Conservation (phyloP, 306 rosid species). For the Sechiopsis laciniata region DNA sequence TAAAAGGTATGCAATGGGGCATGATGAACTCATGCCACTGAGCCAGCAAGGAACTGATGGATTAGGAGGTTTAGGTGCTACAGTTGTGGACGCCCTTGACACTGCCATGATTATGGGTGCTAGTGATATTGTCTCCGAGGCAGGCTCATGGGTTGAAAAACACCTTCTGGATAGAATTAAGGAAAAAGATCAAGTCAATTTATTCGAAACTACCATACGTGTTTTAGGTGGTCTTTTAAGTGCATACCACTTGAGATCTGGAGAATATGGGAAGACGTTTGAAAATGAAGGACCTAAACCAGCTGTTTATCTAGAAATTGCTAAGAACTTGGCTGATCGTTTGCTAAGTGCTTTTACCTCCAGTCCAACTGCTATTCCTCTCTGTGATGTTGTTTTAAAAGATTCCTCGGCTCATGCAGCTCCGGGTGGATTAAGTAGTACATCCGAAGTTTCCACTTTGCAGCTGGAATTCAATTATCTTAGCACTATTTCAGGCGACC, state of each 20-base stretch:
- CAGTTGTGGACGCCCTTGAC: constrained; percentile 93
- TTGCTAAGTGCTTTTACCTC: constrained; percentile 81
- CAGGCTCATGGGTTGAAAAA: constrained; percentile 77
- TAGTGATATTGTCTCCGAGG: constrained; percentile 72
- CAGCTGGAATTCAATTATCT: constrained; percentile 98
- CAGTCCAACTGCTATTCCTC: constrained; percentile 84
- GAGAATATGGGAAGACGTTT: constrained; percentile 44
- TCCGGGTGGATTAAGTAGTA: constrained; percentile 85
- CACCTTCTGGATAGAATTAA: constrained; percentile 63
- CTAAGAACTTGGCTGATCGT: constrained; percentile 82
- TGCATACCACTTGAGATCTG: constrained; percentile 77
- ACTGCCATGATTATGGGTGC: constrained; percentile 92
- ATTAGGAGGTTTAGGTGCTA: constrained; percentile 95
- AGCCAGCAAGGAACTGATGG: constrained; percentile 67
- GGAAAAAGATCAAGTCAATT: constrained; percentile 83
- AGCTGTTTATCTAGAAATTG: constrained; percentile 64
- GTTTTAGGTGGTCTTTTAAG: constrained; percentile 93
- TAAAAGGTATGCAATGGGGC: constrained; percentile 80
- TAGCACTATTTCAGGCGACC: constrained; percentile 82
- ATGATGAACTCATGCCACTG: constrained; percentile 90
- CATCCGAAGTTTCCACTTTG: constrained; percentile 84
- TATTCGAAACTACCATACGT: constrained; percentile 94
- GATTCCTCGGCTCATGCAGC: constrained; percentile 70
- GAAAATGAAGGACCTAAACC: constrained; percentile 63
- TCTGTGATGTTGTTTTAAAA: constrained; percentile 68